Base-by-base conservation (phyloP, 805 yeast species). In the Lachancea dasiensis region DNA sequence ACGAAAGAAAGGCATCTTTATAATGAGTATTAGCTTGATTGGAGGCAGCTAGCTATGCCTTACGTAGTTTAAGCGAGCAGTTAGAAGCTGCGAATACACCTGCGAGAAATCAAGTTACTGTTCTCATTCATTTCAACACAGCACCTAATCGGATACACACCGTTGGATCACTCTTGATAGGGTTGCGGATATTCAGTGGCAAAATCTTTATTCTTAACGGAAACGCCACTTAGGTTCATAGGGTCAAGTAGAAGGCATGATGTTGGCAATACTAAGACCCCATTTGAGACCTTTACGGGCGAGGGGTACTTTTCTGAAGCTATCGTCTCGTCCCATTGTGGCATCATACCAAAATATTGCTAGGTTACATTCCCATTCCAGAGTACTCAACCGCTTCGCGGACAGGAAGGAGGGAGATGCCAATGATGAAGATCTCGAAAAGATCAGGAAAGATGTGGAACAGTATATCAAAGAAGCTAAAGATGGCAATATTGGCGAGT, bases 391-490 rank as follows among this genome's bases (percentile, higher is more conserved):
- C 21, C 17, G 13, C 15, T 13, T 25, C 2, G 17, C 14, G 3
- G 34, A 37, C 13, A 27, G 13, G 10, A 33, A 17, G 14, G 32
- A 37, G n/a, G 23, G 32, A 20, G 52, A 51, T 24, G 45, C 56
- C 1, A 46, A 46, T n/a, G 59, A 51, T 33, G 47, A 44, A 20
- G 60, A 55, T 36, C 31, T 58, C 9, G 54, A 48, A 6, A 36
- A 34, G 13, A 27, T 58, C 14, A 48, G 41, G 29, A 46, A 45
- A 26, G 54, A 52, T 25, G 47, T 57, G 7, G 45, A 51, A 20
- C 43, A 47, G n/a, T 56, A 43, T 27, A 40, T 53, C n/a, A 43
- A 47, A n/a, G 50, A 45, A 10, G 43, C 50, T 5, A 45, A 45
- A 28, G 41, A 40, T 28, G 43, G 45, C 31, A 41, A 36, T 9